Conservation (phyloP, 768 basidiomycete genomes). For the Cyathus striatus region DNA sequence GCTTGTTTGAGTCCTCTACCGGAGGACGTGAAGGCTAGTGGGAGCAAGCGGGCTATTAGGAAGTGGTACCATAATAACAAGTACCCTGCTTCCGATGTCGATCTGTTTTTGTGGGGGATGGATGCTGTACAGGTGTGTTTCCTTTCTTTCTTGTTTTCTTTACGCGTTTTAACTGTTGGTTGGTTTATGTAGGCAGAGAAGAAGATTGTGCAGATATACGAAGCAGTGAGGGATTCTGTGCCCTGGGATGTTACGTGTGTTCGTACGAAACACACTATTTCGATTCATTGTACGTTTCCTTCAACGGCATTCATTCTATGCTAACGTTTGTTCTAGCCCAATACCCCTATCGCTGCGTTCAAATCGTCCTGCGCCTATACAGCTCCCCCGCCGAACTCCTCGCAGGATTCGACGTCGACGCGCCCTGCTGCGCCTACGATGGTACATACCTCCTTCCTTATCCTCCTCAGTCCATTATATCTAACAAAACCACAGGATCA, state of each 20-base stretch:
- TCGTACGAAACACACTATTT: slow-evolving; percentile 60
- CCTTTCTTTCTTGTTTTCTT: not conserved
- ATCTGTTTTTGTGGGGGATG: slow-evolving; percentile 59
- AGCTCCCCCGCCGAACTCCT: slow-evolving; percentile 60
- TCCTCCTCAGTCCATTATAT: not conserved
- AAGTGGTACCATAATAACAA: slow-evolving; percentile 51
- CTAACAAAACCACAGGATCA: slow-evolving; percentile 18
- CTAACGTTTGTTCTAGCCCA: slow-evolving; percentile 44
- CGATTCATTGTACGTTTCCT: slow-evolving; percentile 48
- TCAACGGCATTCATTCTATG: not conserved
- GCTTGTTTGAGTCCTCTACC: slow-evolving; percentile 52
- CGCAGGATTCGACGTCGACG: slow-evolving; percentile 65
- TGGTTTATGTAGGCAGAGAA: slow-evolving; percentile 42
- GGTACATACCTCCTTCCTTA: slow-evolving; percentile 8
- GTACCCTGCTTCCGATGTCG: slow-evolving; percentile 59
- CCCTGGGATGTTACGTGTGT: slow-evolving; percentile 69
- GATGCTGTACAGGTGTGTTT: slow-evolving; percentile 42
- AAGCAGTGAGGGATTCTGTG: slow-evolving; percentile 59
- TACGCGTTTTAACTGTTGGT: not conserved
- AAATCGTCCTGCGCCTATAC: slow-evolving; percentile 63
- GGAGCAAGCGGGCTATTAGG: slow-evolving; percentile 43
- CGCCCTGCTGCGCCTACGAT: slow-evolving; percentile 51
- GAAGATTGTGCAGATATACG: slow-evolving; percentile 55
- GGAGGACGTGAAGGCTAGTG: slow-evolving; percentile 38
- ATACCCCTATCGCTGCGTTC: slow-evolving; percentile 64